These are phyloP conservation scores for Mortierella sp. DNA, from an alignment of 371 early-diverging fungal genomes.

Conservation along the genomic window DNA sequence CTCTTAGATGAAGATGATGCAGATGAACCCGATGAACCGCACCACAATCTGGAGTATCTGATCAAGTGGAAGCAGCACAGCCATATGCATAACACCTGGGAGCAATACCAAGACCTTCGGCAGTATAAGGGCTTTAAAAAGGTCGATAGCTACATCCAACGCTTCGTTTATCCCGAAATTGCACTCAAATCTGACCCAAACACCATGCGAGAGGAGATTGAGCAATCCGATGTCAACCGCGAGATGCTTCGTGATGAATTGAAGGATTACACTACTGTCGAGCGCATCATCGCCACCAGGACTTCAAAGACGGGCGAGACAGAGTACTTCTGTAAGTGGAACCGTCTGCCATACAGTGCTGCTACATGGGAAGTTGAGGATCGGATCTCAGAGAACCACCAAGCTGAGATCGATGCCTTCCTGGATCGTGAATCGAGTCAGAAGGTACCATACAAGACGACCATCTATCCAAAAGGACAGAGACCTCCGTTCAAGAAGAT, in stretches of 20 bases:
- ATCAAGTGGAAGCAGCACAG: conserved; percentile 96
- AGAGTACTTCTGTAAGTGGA: conserved; percentile 96
- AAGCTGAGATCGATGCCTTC: conserved; percentile 87
- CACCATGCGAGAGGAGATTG: conserved; percentile 86
- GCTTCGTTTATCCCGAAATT: conserved; percentile 71
- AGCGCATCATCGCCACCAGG: conserved; percentile 85
- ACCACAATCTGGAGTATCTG: conserved; percentile 79
- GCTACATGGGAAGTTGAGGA: conserved; percentile 93
- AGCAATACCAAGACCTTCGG: conserved; percentile 70
- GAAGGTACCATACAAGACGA: conserved; percentile 78
- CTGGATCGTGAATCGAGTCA: conserved; percentile 80
- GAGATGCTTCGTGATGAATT: conserved; percentile 87
- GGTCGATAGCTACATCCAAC: conserved; percentile 88
- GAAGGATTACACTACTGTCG: conserved; percentile 87
- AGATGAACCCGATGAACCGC: conserved; percentile 63
- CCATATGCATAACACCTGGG: conserved; percentile 95
- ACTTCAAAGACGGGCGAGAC: conserved; percentile 54
- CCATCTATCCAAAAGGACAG: conserved; percentile 59
- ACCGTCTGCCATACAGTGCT: conserved; percentile 85
- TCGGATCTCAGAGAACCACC: conserved; percentile 68
- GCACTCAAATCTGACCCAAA: conserved; percentile 74
- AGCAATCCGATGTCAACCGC: conserved; percentile 83
- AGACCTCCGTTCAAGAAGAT: conserved; percentile 85
- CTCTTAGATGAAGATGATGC: conserved; percentile 54
- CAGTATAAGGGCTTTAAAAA: conserved; percentile 89